A percentile compares a stretch with the other conserved stretches of the same genome.
Conservation (phyloP, 78 protist species). For the Paratrimastix pyriformis region DNA sequence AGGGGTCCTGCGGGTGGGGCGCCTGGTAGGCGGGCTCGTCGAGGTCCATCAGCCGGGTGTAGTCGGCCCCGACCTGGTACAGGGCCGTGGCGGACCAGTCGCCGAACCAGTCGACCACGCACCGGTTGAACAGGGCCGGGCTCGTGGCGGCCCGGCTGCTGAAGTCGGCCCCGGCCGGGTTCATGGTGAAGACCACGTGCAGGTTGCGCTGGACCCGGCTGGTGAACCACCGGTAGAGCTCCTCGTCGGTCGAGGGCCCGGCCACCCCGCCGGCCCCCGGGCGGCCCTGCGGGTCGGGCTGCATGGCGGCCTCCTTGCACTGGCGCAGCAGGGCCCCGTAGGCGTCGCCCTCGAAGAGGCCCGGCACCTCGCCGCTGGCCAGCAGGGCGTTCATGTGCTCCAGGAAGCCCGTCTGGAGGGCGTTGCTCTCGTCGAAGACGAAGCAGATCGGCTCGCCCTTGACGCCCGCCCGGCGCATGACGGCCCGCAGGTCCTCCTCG, state of each 20-base stretch:
- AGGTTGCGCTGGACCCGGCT: constrained; percentile 68
- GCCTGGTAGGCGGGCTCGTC: too few species aligned
- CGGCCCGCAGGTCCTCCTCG: constrained; percentile 83
- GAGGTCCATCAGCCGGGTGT: too few species aligned
- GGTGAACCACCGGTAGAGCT: constrained; percentile 69
- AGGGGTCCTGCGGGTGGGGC: constrained; percentile 12
- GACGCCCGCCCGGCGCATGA: constrained; percentile 80
- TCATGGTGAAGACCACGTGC: constrained; percentile 94
- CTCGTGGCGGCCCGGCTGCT: constrained; percentile 69
- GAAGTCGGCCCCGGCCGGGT: constrained; percentile 81
- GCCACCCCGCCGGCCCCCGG: neutral
- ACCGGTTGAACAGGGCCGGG: constrained; percentile 85
- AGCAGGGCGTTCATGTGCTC: constrained; percentile 93
- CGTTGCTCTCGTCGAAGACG: constrained; percentile 88
- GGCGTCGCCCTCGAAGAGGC: constrained; percentile 93
- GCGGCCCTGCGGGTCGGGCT: too few species aligned
- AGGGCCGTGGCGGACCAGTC: constrained; percentile 82
- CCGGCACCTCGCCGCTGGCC: constrained; percentile 86
- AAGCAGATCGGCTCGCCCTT: constrained; percentile 84
- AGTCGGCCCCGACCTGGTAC: constrained; percentile 56
- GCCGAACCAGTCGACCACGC: constrained; percentile 94
- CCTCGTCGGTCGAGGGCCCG: constrained; percentile 25
- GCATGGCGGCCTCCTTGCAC: constrained; percentile 48
- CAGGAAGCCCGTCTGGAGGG: constrained; percentile 81
- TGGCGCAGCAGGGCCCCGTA: constrained; percentile 47